Evolutionary conservation across 768 basidiomycete genomes (phyloP).

Genomic region (Austroboletus eburneus): DNA sequence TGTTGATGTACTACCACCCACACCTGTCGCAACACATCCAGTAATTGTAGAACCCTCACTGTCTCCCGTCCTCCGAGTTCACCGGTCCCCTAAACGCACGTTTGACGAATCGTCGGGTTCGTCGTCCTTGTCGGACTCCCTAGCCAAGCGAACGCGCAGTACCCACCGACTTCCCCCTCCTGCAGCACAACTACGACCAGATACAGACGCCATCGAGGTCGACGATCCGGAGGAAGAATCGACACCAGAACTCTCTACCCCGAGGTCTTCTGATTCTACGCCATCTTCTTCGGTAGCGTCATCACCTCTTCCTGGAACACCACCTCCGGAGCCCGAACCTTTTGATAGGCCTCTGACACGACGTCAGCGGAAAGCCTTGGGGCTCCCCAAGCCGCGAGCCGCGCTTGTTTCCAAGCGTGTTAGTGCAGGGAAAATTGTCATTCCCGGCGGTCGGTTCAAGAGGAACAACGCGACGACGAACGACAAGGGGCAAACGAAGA

Average conservation of each 20-base stretch:
- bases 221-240: conserved; percentile 31
- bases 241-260: conserved; percentile 43
- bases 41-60: conserved; percentile 8
- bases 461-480: conserved; percentile 20
- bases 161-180: conserved; percentile 22
- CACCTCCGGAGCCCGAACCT: conserved; percentile 21
- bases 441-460: conserved; percentile 58
- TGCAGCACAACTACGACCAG: conserved; percentile 9
- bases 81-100: conserved; percentile 54
- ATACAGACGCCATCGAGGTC: conserved; percentile 19
- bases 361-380: conserved; percentile 64
- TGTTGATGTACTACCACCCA: conserved; percentile 27
- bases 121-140: conserved; percentile 33
- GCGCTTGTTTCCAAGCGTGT: conserved; percentile 27
- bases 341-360: conserved; percentile 49
- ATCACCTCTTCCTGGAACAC: conserved; percentile 36
- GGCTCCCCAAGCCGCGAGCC: conserved; percentile 54
- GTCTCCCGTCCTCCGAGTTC: conserved; percentile 29
- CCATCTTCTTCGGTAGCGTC: conserved; percentile 31
- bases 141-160: conserved; percentile 35
- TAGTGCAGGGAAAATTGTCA: conserved; percentile 52
- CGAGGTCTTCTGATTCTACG: conserved; percentile 28
- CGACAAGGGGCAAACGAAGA: conserved; percentile 13
- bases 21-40: conserved; percentile 21
- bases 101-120: conserved; percentile 55